These are phyloP conservation scores for Cetradonia linearis DNA, from an alignment of 495 filamentous ascomycete genomes.

Conservation along the genomic window DNA sequence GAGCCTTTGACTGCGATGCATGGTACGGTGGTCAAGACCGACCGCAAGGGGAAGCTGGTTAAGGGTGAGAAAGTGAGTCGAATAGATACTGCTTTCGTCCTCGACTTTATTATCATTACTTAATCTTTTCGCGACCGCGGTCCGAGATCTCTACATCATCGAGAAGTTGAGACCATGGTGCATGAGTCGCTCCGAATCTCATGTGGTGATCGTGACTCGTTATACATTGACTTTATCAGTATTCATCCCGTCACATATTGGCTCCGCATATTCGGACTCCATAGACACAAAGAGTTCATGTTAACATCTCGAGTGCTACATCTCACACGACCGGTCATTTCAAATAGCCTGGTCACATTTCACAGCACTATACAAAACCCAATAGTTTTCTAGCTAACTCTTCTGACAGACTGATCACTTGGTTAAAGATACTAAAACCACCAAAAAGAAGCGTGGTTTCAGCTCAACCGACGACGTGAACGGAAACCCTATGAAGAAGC, in stretches of 20 bases:
- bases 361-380: background rate
- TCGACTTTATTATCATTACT: background rate
- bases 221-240: no score
- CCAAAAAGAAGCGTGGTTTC: constrained; percentile 18
- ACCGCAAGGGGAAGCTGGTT: background rate
- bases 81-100: background rate
- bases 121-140: no score
- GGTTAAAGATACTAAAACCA: background rate
- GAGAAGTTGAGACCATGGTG: no score
- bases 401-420: background rate
- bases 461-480: background rate
- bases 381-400: background rate
- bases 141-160: no score
- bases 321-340: background rate
- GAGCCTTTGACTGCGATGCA: background rate
- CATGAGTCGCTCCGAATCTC: no score
- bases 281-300: no score
- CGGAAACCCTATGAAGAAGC: constrained; percentile 15
- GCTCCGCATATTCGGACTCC: no score
- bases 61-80: constrained; percentile 4
- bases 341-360: background rate
- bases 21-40: constrained; percentile 1
- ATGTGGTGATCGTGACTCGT: no score
- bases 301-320: background rate
- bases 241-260: no score